phyloP scores from a whole-genome alignment of 176 grass and related monocot genomes.

The Oryza meridionalis region DNA sequence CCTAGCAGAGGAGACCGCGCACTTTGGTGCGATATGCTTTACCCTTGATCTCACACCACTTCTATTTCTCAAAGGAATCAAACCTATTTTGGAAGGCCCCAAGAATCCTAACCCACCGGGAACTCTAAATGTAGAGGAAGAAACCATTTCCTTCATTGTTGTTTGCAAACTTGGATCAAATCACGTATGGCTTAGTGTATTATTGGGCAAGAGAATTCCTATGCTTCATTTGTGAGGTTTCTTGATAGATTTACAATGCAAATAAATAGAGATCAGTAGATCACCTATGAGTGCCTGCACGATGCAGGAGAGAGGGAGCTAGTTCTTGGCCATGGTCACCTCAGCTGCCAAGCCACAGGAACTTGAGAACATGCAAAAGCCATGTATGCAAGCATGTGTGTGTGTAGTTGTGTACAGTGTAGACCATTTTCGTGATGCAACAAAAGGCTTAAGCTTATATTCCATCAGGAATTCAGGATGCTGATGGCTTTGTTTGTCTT shows the following conservation, averaged over 20 bases:
- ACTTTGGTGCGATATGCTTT: slow-evolving; percentile 34
- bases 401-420: not conserved
- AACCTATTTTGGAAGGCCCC: slow-evolving; percentile 44
- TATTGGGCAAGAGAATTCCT: slow-evolving; percentile 24
- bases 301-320: slow-evolving; percentile 12
- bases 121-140: slow-evolving; percentile 39
- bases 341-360: slow-evolving; percentile 33
- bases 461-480: not conserved
- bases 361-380: slow-evolving; percentile 41
- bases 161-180: slow-evolving; percentile 38
- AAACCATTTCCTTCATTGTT: slow-evolving; percentile 50
- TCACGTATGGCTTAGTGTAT: slow-evolving; percentile 5
- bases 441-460: slow-evolving; percentile 14
- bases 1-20: slow-evolving; percentile 58
- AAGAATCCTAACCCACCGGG: slow-evolving; percentile 44
- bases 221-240: slow-evolving; percentile 8
- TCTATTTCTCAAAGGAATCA: slow-evolving; percentile 30
- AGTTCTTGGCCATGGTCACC: slow-evolving; percentile 19
- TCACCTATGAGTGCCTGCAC: not conserved
- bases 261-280: slow-evolving; percentile 31
- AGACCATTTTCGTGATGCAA: not conserved
- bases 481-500: slow-evolving; percentile 6
- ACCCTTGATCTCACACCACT: slow-evolving; percentile 9
- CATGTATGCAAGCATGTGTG: slow-evolving; percentile 30
- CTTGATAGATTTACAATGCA: slow-evolving; percentile 9